Percentiles rank a stretch among this genome's conserved stretches.
These are phyloP conservation scores for Ascoidea asiatica DNA, from an alignment of 805 yeast genomes.

Conservation along the genomic window DNA sequence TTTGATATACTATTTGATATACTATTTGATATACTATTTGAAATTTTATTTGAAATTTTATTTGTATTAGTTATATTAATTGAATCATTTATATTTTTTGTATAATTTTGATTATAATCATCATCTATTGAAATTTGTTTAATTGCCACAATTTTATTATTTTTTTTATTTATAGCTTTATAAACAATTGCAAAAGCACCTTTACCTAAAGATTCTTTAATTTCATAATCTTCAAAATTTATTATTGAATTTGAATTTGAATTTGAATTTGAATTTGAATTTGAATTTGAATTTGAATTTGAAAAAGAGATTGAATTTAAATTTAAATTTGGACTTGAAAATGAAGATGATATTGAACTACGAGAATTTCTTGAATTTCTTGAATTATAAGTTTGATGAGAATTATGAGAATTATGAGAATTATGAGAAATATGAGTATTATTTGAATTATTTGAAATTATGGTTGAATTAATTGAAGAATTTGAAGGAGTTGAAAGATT, in stretches of 20 bases:
- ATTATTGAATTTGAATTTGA: too few species aligned
- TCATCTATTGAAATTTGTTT: conserved; percentile 60
- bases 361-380: too few species aligned
- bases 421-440: not conserved
- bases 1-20: not conserved
- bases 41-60: not conserved
- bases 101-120: too few species aligned
- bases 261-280: too few species aligned
- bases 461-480: not conserved
- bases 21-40: not conserved
- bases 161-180: conserved; percentile 51
- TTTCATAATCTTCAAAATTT: conserved; percentile 24
- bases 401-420: too few species aligned
- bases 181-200: conserved; percentile 91
- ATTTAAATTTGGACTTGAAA: too few species aligned
- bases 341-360: too few species aligned
- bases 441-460: not conserved
- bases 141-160: conserved; percentile 63
- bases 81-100: too few species aligned
- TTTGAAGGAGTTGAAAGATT: not conserved
- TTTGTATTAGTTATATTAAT: not conserved
- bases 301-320: too few species aligned
- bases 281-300: too few species aligned
- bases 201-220: conserved; percentile 59
- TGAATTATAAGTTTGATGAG: too few species aligned